Evolutionary conservation across 331 rosid genomes (phyloP), one percentile per base, ranked within the genome.

Genomic region (Phaseolus coccineus): DNA sequence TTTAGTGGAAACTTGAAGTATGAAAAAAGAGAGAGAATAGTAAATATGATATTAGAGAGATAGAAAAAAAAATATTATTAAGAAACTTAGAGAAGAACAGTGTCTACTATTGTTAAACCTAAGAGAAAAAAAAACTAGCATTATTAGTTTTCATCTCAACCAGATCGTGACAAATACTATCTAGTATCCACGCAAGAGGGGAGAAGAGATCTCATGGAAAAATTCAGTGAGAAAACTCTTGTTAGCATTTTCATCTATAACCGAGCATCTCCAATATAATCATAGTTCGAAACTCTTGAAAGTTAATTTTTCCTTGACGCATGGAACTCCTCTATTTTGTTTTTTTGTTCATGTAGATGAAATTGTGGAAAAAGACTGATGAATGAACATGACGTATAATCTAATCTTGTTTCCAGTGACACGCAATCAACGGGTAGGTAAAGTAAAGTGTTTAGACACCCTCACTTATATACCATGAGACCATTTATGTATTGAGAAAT

Each of bases 241-340:
- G 66, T 12, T 31, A 30, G 46, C 25, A 33, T 59, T 59, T 28
- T 33, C 35, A 33, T 28, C 2, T 28, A 30, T 4, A 28, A 61
- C 12, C 30, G 69, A 42, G 27, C 30, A 24, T 11, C 8, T 27
- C 57, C 52, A 69, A 27, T 69, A 46, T 27, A 24, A 28, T 28
- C 31, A 28, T 28, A 28, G 31, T 28, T 28, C 2, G 31, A 28
- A 28, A 28, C 31, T 28, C 2, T 58, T 8, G 9, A 2, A 55
- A 56, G 22, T 11, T 33, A 52, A 33, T 71, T 31, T 71, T 42
- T 40, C 30, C 31, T 15, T 37, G 78, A 74, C 69, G 30, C 58
- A 74, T 31, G 14, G 22, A 44, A 39, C 33, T 74, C 30, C 42
- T 40, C 14, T 37, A 31, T 28, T 57, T 42, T 24, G 28, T 25